Percentiles rank a stretch among this genome's conserved stretches.
Evolutionary conservation across 2,329 filamentous ascomycete species (phyloP).

Genomic region (Emmonsia crescens): DNA sequence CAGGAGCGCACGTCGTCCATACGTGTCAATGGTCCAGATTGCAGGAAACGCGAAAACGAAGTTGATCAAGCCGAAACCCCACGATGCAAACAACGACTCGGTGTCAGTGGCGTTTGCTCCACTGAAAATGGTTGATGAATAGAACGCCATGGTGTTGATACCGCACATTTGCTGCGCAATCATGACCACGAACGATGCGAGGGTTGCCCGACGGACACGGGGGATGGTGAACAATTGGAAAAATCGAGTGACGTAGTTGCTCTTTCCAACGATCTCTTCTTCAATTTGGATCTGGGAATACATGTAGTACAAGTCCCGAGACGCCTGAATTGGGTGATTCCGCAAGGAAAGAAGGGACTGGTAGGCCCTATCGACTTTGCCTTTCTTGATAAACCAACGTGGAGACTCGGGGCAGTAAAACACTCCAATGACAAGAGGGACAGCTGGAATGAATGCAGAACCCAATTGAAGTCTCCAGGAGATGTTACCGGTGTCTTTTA

Average conservation of each 20-base stretch:
- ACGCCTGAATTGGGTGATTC: slow-evolving; percentile 49
- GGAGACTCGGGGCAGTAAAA: slow-evolving; percentile 56
- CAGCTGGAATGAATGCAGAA: slow-evolving; percentile 54
- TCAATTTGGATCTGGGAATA: slow-evolving; percentile 43
- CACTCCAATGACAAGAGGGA: slow-evolving; percentile 48
- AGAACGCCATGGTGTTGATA: slow-evolving; percentile 67
- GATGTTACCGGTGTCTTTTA: slow-evolving; percentile 48
- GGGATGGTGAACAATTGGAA: slow-evolving; percentile 40
- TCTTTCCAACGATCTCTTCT: slow-evolving; percentile 30
- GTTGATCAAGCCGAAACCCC: slow-evolving; percentile 55
- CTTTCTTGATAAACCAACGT: slow-evolving; percentile 58
- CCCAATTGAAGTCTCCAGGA: slow-evolving; percentile 55
- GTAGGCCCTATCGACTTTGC: slow-evolving; percentile 51
- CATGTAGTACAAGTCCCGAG: slow-evolving; percentile 53
- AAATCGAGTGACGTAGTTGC: slow-evolving; percentile 52
- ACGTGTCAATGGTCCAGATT: slow-evolving; percentile 57
- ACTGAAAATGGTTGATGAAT: slow-evolving; percentile 49
- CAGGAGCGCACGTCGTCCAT: slow-evolving; percentile 51
- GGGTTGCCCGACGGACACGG: slow-evolving; percentile 49
- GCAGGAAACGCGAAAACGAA: slow-evolving; percentile 56
- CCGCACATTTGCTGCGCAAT: slow-evolving; percentile 62
- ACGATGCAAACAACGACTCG: slow-evolving; percentile 50
- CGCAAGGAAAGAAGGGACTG: slow-evolving; percentile 46
- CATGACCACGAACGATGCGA: slow-evolving; percentile 72
- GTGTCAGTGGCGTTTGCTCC: slow-evolving; percentile 47